Conservation (phyloP, 108 stramenopile species). For the Cylindrotheca closterium region DNA sequence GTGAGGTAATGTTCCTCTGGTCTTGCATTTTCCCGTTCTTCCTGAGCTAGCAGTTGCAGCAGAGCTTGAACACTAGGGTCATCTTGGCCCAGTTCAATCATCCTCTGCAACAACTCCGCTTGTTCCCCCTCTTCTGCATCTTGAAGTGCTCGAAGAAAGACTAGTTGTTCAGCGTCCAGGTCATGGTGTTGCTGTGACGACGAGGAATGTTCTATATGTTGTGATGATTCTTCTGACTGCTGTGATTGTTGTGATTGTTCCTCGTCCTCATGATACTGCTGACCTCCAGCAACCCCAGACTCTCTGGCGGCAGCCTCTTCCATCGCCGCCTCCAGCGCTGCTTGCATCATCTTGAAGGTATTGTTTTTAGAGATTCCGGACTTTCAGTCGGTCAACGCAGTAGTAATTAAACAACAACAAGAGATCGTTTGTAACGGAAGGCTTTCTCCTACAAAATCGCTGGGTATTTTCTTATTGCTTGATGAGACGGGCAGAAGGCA, state of each 20-base stretch:
- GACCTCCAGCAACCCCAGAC: constrained; percentile 1
- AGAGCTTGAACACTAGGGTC: constrained; percentile 30
- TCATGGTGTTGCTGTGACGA: constrained; percentile 5
- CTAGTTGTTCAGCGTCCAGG: constrained; percentile 16
- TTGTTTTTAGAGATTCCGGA: neutral
- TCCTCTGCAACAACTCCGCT: constrained; percentile 8
- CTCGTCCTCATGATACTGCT: neutral
- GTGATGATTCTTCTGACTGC: constrained; percentile 6
- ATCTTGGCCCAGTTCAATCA: constrained; percentile 21
- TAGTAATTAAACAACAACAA: too few relatives aligned
- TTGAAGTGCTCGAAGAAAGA: constrained; percentile 21
- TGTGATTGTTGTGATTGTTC: neutral
- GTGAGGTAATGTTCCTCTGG: constrained; percentile 81
- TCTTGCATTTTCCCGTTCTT: constrained; percentile 32
- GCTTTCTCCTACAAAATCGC: too few relatives aligned
- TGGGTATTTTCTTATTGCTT: too few relatives aligned
- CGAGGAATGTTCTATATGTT: constrained; percentile 26
- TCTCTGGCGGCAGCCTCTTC: constrained; percentile 33
- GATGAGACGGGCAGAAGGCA: too few relatives aligned
- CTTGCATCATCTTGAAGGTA: constrained; percentile 49
- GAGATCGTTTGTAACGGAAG: too few relatives aligned
- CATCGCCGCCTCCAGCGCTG: constrained; percentile 55
- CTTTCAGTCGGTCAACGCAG: too few relatives aligned
- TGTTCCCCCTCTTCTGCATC: constrained; percentile 19
- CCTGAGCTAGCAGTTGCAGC: constrained; percentile 28